Base-by-base conservation (phyloP, 2,329 filamentous ascomycete species). In the Monosporascus ibericus region DNA sequence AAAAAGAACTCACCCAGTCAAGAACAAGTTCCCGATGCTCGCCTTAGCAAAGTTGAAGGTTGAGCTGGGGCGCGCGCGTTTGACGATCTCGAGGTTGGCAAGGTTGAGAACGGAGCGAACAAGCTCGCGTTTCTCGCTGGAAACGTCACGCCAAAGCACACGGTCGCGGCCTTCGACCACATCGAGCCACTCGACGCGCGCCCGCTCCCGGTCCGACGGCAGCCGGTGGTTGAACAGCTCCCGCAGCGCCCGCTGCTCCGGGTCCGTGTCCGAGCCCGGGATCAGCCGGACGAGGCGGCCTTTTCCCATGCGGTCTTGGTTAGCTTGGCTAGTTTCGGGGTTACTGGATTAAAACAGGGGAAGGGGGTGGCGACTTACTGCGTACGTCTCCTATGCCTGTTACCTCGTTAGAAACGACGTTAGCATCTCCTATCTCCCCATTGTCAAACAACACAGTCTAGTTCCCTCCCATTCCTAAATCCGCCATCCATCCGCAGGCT, bases 251-350 rank as follows among this genome's bases (percentile, higher is more conserved):
- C 79, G 78, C 36, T 84, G 84, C 63, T 92, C 88, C 15, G 77
- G 72, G 56, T 81, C 76, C 18, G 78, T 77, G 9, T 77, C 70
- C 20, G 76, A 69, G 55, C 85, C 80, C 1, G 92, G 92, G 56
- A 97, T 96, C 48, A 97, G 80, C 20, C 94, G 87, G 52, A 97
- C 91, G 5, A 97, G 80, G 60, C 94, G 86, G 70, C 89, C 89
- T 92, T 34, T 14, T 34, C 9, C 9, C 30, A 34, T 9, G 38
- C 9, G 6, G 5, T 25, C 2, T 22, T 6, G 8, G 27, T 38
- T 39, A 39, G 30, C n/a, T 14, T 30, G 42, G 18, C 11, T 18
- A 5, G 9, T 18, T 36, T 27, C 25, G 25, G 25, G 25, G 3
- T 8, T 27, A 27, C 25, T 8, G 7, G 7, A 27, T 15, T 24